Base-by-base conservation (phyloP, 257 asterid species). In the Marsdenia floribunda region DNA sequence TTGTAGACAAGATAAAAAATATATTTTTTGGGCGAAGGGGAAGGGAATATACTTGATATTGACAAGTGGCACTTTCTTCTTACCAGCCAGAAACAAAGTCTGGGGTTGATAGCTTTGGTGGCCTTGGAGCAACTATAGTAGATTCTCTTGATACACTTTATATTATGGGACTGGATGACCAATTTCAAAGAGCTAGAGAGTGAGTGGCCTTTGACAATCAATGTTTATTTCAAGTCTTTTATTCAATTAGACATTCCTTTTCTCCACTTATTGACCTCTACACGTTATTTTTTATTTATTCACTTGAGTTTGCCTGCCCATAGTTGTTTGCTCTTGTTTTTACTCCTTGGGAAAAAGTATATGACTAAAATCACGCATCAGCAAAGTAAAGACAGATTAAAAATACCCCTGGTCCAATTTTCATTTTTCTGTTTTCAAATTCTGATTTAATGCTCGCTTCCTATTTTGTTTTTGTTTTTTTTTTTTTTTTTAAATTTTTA, bases 51-150 rank as follows among this genome's bases (percentile, higher is more conserved):
- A 33, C 78, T 26, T 74, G 64, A 57, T 79, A 68, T 64, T 70
- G 73, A 76, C 54, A 65, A 59, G 42, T 47, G 72, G 70, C 67
- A 79, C 59, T 76, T 75, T 82, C 47, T 55, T 75, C 67, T 83
- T 83, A 72, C 77, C 88, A 95, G 99, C 99, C 99, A 68, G 97
- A 92, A 75, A 71, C 99, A 35, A 87, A 85, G 85, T 90, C 77
- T 68, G 98, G 99, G 15, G 88, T 95, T 75, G 89, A 95, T 83
- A 95, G 98, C 96, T 95, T 95, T 75, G 99, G 99, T 79, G 99
- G 99, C 66, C 98, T 95, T 82, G 99, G 99, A 83, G 99, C 99
- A 61, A 95, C 99, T 75, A 74, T 95, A 73, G 83, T 95, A 79
- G 99, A 95, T 87, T 80, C 97, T 79, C 98, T 95, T 65, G 99